Base-by-base conservation (phyloP, 2,329 filamentous ascomycete genomes). In the Pseudogymnoascus sp. region DNA sequence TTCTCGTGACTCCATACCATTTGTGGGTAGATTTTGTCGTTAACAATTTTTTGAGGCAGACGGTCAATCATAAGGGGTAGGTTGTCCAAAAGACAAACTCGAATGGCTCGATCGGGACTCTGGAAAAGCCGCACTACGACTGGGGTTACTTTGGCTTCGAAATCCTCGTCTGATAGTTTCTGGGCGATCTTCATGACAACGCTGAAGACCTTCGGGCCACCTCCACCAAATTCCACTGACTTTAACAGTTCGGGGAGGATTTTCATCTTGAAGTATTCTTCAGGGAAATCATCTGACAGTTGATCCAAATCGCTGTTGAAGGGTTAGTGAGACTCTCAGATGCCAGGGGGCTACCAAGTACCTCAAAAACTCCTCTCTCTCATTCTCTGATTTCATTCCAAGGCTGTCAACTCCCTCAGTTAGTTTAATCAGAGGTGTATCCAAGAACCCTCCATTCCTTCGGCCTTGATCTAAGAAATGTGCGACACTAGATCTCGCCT, bases 221-320 rank as follows among this genome's bases (percentile, higher is more conserved):
- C 94, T 9, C 93, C 94, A 6, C 94, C 94, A 73, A 97, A 99
- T 70, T 99, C 94, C n/a, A 97, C 91, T 0, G 92, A 96, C 71
- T 97, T 99, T n/a, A 99, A 81, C 30, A 99, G 78, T 71, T 99
- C 94, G 0, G 94, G 94, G 7, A 99, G 80, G 3, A 99, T 86
- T 71, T 97, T 99, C 82, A 96, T 89, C 72, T 95, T 96, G 80
- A 97, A 96, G 73, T 96, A 99, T 63, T 97, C 94, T 71, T 97
- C 93, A 0, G 94, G 94, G 64, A 97, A 97, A 73, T 99, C 92
- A 66, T 97, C 91, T 0, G 91, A 88, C 4, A 97, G 81, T 63
- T 89, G 82, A 66, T 96, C 91, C 5, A 99, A 82, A 69, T 96
- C 90, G 66, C 79, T 82, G 64, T 67, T 57, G 36, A 36, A 60